These are phyloP conservation scores for Aspergillus panamensis DNA, from an alignment of 495 filamentous ascomycete species.

Conservation along the genomic window DNA sequence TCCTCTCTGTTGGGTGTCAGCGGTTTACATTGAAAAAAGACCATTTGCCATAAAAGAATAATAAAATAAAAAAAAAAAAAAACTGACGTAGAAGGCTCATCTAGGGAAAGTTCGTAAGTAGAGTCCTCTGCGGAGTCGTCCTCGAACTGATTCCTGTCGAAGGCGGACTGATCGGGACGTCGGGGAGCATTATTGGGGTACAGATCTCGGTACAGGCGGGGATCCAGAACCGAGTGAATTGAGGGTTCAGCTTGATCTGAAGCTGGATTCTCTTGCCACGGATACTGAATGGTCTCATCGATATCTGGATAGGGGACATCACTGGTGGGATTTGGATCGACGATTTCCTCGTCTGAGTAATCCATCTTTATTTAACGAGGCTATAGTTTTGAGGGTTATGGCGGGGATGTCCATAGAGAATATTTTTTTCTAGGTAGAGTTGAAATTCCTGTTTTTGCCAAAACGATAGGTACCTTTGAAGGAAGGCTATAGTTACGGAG, in stretches of 20 bases:
- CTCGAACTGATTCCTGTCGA: slow-evolving; percentile 14
- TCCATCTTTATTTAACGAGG: slow-evolving; percentile 20
- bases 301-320: slow-evolving; percentile 38
- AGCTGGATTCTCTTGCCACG: slow-evolving; percentile 32
- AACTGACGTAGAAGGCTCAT: slow-evolving; percentile 23
- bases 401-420: too few species aligned
- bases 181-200: slow-evolving; percentile 18
- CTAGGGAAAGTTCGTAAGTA: slow-evolving; percentile 26
- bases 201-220: slow-evolving; percentile 37
- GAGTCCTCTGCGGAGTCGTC: slow-evolving; percentile 27
- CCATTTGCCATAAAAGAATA: background rate
- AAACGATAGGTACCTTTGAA: background rate
- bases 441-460: background rate
- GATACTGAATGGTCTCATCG: slow-evolving; percentile 35
- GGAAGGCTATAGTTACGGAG: background rate
- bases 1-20: slow-evolving; percentile 25
- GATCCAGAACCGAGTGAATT: slow-evolving; percentile 37
- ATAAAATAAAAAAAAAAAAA: background rate
- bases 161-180: slow-evolving; percentile 11
- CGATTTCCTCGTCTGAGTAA: slow-evolving; percentile 20
- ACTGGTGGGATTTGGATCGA: slow-evolving; percentile 19
- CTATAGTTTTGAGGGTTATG: too few species aligned
- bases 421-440: too few species aligned
- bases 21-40: background rate
- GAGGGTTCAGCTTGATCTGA: slow-evolving; percentile 14